These are phyloP conservation scores for Tulasnella sp. DNA, from an alignment of 768 basidiomycete species.

Conservation along the genomic window DNA sequence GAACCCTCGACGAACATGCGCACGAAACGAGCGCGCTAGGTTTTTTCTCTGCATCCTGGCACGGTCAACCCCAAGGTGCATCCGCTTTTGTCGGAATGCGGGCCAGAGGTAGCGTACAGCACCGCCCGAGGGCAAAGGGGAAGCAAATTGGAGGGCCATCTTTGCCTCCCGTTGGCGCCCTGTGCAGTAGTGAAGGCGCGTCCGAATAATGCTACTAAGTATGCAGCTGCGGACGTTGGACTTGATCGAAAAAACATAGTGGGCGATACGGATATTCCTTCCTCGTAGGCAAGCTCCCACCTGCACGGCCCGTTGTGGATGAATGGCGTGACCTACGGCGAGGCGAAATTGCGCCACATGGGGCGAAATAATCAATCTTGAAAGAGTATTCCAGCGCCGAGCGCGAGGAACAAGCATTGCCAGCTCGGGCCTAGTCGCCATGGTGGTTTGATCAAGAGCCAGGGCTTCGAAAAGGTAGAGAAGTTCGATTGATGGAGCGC, in stretches of 20 bases:
- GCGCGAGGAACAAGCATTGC: neutral
- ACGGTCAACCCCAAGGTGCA: neutral
- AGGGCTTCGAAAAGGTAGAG: neutral
- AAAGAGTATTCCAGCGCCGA: slow-evolving; percentile 2
- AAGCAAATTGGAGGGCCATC: neutral
- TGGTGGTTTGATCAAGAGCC: neutral
- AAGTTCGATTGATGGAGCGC: neutral
- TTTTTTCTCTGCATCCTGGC: neutral
- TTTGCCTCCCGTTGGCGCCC: neutral
- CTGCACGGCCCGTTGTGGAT: neutral
- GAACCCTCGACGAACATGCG: neutral
- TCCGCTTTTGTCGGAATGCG: neutral
- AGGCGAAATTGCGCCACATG: neutral
- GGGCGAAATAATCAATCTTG: neutral
- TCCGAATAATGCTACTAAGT: neutral
- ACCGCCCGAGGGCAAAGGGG: neutral
- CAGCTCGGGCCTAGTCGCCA: neutral
- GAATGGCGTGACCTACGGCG: neutral
- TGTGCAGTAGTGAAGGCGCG: neutral
- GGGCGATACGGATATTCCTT: neutral
- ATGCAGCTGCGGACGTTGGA: neutral
- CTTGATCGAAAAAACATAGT: neutral
- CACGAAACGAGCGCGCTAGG: neutral
- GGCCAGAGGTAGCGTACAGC: neutral
- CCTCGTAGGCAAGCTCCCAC: neutral